Evolutionary conservation across 768 basidiomycete genomes (phyloP), one percentile per base, ranked within the genome.

Genomic region (Piloderma croceum): DNA sequence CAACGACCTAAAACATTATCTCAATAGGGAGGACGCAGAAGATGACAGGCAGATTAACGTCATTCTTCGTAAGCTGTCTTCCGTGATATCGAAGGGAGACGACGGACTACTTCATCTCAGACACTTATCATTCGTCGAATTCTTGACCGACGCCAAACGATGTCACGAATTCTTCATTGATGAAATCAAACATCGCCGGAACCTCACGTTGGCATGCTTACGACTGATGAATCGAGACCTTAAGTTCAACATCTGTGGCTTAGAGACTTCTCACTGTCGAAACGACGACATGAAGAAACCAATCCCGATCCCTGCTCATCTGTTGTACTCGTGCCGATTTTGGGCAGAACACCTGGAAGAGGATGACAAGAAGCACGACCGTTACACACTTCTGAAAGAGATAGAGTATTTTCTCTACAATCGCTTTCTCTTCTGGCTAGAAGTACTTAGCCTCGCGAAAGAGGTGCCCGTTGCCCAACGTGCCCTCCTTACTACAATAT

Each of bases 211-310:
- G 6, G 45, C 49, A 10, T 57, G 51, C 7, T 38, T 68, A 5
- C 25, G 34, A 4, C 38, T 57, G 13, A 60, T 67, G 66, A 45
- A 57, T 9, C 20, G 38, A 21, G 37, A 44, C 5, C 53, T 68
- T 7, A 41, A 42, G 36, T 68, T 69, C 48, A 64, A 68, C 39
- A 65, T 68, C 22, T 62, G 58, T 44, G 22, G 55, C 6, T 39
- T 68, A 5, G 45, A 52, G 22, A 56, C 52, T 12, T 66, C 65
- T 3, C 53, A 58, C 38, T 15, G 48, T 5, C 47, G 27, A 7
- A 63, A 68, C 41, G 24, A 34, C 13, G 52, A 65, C 15, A n/a
- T n/a, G n/a, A n/a, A n/a, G n/a, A n/a, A n/a, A n/a, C n/a, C n/a
- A n/a, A 41, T 63, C 13, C 41, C 36, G 1, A 60, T 65, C 29